phyloP scores from a whole-genome alignment of 108 stramenopile genomes.

The Cyclotella choctawhatcheeana region DNA sequence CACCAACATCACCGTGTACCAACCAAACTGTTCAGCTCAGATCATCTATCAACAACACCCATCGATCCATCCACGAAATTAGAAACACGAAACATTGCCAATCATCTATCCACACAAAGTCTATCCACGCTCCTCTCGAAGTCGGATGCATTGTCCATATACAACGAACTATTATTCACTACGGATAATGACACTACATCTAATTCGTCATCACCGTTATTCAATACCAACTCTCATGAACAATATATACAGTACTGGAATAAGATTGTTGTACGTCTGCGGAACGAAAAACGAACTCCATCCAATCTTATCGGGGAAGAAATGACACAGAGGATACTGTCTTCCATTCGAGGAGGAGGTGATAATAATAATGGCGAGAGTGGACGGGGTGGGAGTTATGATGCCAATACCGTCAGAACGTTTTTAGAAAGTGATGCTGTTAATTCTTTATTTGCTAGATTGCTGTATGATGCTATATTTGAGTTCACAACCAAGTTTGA shows the following conservation, averaged over 20 bases:
- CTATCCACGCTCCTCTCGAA: slow-evolving; percentile 54
- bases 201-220: slow-evolving; percentile 22
- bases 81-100: slow-evolving; percentile 44
- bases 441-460: slow-evolving; percentile 59
- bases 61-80: slow-evolving; percentile 12
- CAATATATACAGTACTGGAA: slow-evolving; percentile 61
- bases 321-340: slow-evolving; percentile 57
- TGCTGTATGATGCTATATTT: slow-evolving; percentile 72
- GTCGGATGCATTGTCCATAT: slow-evolving; percentile 55
- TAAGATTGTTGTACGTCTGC: slow-evolving; percentile 42
- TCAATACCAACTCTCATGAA: slow-evolving; percentile 52
- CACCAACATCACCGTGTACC: not conserved
- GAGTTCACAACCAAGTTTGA: slow-evolving; percentile 72
- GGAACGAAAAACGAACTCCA: slow-evolving; percentile 52
- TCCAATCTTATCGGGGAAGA: slow-evolving; percentile 55
- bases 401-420: slow-evolving; percentile 59
- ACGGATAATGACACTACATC: slow-evolving; percentile 15
- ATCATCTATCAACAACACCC: not conserved
- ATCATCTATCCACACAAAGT: slow-evolving; percentile 44
- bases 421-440: slow-evolving; percentile 69
- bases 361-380: slow-evolving; percentile 2
- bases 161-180: slow-evolving; percentile 49
- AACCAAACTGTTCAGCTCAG: not conserved
- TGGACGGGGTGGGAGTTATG: slow-evolving; percentile 45
- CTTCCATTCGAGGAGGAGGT: slow-evolving; percentile 48